Conservation (phyloP, 805 yeast genomes). For the Yamadazyma endophytica region DNA sequence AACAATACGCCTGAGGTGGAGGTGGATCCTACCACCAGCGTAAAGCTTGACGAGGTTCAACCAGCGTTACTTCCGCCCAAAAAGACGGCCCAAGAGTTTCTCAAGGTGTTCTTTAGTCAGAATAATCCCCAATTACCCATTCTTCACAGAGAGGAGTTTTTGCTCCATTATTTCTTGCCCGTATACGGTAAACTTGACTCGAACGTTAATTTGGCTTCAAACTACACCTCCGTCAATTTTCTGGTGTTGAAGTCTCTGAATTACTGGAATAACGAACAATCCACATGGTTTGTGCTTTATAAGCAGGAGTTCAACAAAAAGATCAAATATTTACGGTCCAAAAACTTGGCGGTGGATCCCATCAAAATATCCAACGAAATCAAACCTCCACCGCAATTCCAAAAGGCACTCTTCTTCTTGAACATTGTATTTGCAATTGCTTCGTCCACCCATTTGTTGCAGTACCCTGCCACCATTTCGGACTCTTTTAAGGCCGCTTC, state of each 20-base stretch:
- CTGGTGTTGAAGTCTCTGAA: constrained; percentile 13
- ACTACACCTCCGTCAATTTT: constrained; percentile 45
- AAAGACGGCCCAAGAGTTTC: constrained; percentile 59
- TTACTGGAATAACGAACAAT: constrained; percentile 19
- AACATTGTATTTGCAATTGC: constrained; percentile 80
- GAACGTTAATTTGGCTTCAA: constrained; percentile 54
- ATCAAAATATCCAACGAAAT: constrained; percentile 31
- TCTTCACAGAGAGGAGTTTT: constrained; percentile 74
- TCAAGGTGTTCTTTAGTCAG: constrained; percentile 68
- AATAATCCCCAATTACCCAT: constrained; percentile 83
- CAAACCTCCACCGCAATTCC: constrained; percentile 44
- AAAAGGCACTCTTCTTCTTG: constrained; percentile 61
- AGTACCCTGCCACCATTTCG: constrained; percentile 60
- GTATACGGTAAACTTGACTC: constrained; percentile 67
- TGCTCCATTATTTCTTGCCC: constrained; percentile 66
- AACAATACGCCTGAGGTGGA: constrained; percentile 7
- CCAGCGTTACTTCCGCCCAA: constrained; percentile 66
- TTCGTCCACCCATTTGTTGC: constrained; percentile 66
- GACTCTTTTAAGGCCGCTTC: constrained; percentile 72
- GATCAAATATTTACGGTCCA: constrained; percentile 4
- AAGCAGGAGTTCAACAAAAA: constrained; percentile 22
- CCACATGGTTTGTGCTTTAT: constrained; percentile 47
- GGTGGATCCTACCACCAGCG: constrained; percentile 4
- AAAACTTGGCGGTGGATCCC: constrained; percentile 19
- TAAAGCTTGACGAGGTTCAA: constrained; percentile 8